Conservation (phyloP, 805 yeast species). For the Pichia sporocuriosa region DNA sequence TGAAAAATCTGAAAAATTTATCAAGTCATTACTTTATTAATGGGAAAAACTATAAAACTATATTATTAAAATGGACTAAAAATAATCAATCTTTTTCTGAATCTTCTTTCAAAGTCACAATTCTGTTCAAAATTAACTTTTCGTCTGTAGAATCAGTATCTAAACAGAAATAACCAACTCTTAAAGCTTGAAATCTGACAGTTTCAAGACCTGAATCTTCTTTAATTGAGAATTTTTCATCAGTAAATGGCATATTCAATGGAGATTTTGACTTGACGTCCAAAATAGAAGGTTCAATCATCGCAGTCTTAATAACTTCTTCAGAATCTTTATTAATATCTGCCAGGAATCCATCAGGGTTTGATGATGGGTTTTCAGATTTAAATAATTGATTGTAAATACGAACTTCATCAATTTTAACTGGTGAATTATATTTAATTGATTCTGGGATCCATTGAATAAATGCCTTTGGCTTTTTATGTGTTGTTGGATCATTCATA, state of each 20-base stretch:
- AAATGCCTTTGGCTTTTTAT: slow-evolving; percentile 85
- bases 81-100: slow-evolving; percentile 34
- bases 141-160: slow-evolving; percentile 68
- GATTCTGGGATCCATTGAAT: slow-evolving; percentile 93
- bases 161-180: slow-evolving; percentile 92
- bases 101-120: slow-evolving; percentile 89
- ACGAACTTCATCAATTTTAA: slow-evolving; percentile 68
- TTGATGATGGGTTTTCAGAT: slow-evolving; percentile 82
- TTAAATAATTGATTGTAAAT: slow-evolving; percentile 82
- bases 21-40: too few species aligned
- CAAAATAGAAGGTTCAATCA: slow-evolving; percentile 71
- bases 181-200: slow-evolving; percentile 95
- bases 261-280: slow-evolving; percentile 69
- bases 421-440: slow-evolving; percentile 53
- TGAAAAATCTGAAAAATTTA: not conserved
- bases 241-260: slow-evolving; percentile 53
- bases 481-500: slow-evolving; percentile 50
- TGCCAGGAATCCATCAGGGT: slow-evolving; percentile 81
- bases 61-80: too few species aligned
- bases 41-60: too few species aligned
- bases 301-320: slow-evolving; percentile 52
- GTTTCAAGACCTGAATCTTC: slow-evolving; percentile 70
- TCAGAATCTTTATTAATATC: slow-evolving; percentile 82
- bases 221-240: slow-evolving; percentile 60
- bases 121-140: slow-evolving; percentile 72